Base-by-base conservation (phyloP, 2,329 filamentous ascomycete species). In the Fusarium domesticum region DNA sequence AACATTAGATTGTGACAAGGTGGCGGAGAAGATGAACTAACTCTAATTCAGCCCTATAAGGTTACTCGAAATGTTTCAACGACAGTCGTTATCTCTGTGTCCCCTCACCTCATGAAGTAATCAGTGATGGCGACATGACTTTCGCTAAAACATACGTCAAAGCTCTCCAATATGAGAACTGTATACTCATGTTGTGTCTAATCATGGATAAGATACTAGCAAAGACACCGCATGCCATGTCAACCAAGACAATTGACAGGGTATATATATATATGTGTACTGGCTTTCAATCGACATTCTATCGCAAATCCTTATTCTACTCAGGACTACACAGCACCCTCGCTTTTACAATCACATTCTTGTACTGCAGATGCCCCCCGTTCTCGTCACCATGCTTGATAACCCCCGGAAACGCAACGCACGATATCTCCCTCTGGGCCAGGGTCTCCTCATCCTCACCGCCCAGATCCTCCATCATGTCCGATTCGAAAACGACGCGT, bases 281-380 rank as follows among this genome's bases (percentile, higher is more conserved):
- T 12, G 14, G 7, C 23, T 28, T 28, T 8, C 10, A 28, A 28
- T 28, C 23, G 23, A 28, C 23, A 28, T 28, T 12, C 8, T 12
- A 28, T 12, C 23, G 7, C 23, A 4, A 5, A 12, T 28, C 23
- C 23, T 28, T 8, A 12, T 28, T 28, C 30, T 61, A 58, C 56
- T 77, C 73, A 7, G 73, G 69, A 38, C 68, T 68, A 58, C 82
- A 85, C 37, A 85, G 64, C 5, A 87, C 83, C 54, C 76, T 77
- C n/a, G 81, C 79, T 65, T 84, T 86, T 46, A 76, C 70, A 51
- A 87, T 78, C 35, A 85, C 73, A 59, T 85, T 86, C 33, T 73
- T 71, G 49, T 79, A 76, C 57, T 84, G 76, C 55, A 77, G 64
- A 50, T 82, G 76, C 31, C 76, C 74, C 18, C 83, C 83, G 49